Evolutionary conservation across 441 rosid genomes (phyloP).

Genomic region (Adansonia gregorii): DNA sequence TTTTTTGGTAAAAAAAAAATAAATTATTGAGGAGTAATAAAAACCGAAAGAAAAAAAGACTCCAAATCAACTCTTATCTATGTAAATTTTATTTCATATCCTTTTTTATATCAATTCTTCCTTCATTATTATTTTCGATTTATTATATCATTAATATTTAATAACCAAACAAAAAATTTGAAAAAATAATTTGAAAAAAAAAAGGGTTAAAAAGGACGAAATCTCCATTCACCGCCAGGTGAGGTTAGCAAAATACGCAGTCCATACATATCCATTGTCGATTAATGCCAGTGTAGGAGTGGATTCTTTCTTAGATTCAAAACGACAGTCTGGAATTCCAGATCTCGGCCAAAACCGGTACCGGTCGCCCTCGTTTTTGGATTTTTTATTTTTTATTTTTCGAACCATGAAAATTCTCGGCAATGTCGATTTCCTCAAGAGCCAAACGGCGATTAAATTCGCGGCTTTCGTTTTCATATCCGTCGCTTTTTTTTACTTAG

Average conservation of each 20-base stretch:
- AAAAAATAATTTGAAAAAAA: not conserved
- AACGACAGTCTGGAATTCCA: constrained; percentile 24
- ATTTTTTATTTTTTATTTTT: not conserved
- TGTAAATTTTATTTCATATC: too few relatives aligned
- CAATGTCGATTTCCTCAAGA: constrained; percentile 52
- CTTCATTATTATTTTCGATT: not conserved
- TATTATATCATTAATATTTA: not conserved
- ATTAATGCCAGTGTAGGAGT: constrained; percentile 10
- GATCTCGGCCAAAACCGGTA: constrained; percentile 27
- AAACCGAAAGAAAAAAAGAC: too few relatives aligned
- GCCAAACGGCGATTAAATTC: constrained; percentile 53
- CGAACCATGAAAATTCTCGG: constrained; percentile 55
- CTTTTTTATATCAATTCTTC: not conserved
- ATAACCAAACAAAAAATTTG: not conserved
- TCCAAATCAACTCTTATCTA: not conserved
- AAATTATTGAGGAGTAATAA: too few relatives aligned
- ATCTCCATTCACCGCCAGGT: constrained; percentile 2
- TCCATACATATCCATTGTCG: too few relatives aligned
- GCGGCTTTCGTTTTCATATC: constrained; percentile 56
- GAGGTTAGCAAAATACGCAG: not conserved
- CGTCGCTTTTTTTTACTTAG: constrained; percentile 76
- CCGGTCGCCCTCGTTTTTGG: constrained; percentile 5
- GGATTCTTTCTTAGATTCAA: not conserved
- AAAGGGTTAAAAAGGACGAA: not conserved
- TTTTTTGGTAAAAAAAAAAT: too few relatives aligned